phyloP scores from a whole-genome alignment of 2,329 filamentous ascomycete species.

The Cercospora sp. region DNA sequence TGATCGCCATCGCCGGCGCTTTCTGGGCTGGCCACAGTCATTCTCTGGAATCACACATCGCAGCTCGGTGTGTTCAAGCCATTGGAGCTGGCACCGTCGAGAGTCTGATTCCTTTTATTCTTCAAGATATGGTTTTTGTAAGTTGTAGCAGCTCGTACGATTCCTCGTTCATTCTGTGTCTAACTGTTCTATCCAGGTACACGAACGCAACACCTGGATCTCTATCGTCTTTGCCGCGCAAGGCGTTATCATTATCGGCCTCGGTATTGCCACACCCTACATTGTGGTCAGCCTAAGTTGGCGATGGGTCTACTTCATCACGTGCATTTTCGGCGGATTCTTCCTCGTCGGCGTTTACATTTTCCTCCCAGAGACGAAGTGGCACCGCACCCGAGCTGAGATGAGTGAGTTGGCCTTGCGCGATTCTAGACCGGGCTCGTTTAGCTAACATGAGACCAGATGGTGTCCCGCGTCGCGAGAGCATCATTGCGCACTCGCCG shows the following conservation, averaged over 20 bases:
- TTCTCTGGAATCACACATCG: conserved; percentile 32
- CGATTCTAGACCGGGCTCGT: neutral
- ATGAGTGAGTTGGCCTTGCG: conserved; percentile 24
- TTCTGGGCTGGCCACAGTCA: conserved; percentile 35
- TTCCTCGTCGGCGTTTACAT: conserved; percentile 32
- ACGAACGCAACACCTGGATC: conserved; percentile 37
- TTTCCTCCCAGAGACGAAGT: conserved; percentile 36
- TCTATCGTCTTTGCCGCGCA: conserved; percentile 34
- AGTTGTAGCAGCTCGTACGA: too few species aligned
- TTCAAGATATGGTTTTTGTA: conserved; percentile 35
- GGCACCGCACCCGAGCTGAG: conserved; percentile 30
- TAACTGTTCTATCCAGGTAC: too few species aligned
- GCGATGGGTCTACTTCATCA: conserved; percentile 37
- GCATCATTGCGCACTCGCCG: conserved; percentile 14
- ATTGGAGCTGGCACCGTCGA: conserved; percentile 38
- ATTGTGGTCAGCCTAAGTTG: conserved; percentile 34
- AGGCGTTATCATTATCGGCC: conserved; percentile 34
- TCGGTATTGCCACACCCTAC: conserved; percentile 35
- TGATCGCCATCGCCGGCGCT: conserved; percentile 32
- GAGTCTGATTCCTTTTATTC: conserved; percentile 36
- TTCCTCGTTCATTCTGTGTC: too few species aligned
- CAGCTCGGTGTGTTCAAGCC: conserved; percentile 34
- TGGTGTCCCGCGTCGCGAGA: conserved; percentile 23
- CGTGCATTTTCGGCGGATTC: conserved; percentile 27
- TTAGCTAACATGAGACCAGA: conserved; percentile 13